A percentile compares a stretch with the other conserved stretches of the same genome.
Evolutionary conservation across 192 early-diverging fungal genomes (phyloP).

Genomic region (Pilobolus umbonatus): DNA sequence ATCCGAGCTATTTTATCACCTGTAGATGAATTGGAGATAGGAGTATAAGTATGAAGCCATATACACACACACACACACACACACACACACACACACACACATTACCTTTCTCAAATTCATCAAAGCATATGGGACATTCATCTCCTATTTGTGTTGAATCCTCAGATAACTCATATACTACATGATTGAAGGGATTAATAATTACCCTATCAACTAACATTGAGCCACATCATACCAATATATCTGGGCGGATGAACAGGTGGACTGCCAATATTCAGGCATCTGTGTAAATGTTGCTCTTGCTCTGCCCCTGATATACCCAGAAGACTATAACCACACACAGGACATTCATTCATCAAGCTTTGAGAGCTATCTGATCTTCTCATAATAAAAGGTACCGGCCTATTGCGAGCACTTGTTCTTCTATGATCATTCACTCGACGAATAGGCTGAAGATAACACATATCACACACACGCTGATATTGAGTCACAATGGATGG

Average conservation of each 20-base stretch:
- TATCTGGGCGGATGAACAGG: constrained; percentile 56
- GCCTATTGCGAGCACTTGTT: not conserved
- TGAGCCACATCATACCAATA: constrained; percentile 57
- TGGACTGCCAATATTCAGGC: constrained; percentile 49
- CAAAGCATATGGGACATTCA: constrained; percentile 94
- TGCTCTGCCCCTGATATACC: constrained; percentile 34
- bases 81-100: too few relatives aligned
- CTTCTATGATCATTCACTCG: not conserved
- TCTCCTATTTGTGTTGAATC: constrained; percentile 60
- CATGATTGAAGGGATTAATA: not conserved
- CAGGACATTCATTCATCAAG: constrained; percentile 71
- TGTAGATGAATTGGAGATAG: constrained; percentile 3
- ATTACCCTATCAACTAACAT: too few relatives aligned
- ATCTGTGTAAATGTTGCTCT: constrained; percentile 62
- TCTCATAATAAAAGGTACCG: not conserved
- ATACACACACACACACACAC: too few relatives aligned
- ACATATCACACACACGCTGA: constrained; percentile 24
- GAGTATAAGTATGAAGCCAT: not conserved
- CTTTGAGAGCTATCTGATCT: constrained; percentile 43
- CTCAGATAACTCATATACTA: constrained; percentile 55
- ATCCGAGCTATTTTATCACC: constrained; percentile 74
- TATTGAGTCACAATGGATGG: constrained; percentile 14
- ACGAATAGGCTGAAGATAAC: constrained; percentile 15
- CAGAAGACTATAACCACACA: constrained; percentile 48
- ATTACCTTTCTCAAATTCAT: constrained; percentile 76